Evolutionary conservation across 2,329 filamentous ascomycete species (phyloP), one percentile per base, ranked within the genome.

Genomic region (Cercospora beticola): DNA sequence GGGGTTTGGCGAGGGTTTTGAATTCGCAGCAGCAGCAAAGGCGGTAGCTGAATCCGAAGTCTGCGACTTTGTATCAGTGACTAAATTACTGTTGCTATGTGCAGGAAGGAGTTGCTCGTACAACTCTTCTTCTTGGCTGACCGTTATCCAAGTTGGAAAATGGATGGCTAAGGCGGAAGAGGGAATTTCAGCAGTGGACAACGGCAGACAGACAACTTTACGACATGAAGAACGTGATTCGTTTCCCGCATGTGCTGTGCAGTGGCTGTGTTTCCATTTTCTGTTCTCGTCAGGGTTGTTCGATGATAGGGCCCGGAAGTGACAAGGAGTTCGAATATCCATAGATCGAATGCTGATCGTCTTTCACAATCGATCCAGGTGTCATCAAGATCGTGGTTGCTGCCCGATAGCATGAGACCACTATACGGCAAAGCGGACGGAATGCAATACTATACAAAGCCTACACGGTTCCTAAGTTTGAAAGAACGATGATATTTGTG

Each of bases 1-100:
- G 91, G 76, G 91, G 90, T 75, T 79, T 94, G 72, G 88, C 89
- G 64, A 85, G 87, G 75, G 89, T 92, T 74, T 79, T 93, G 71
- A 77, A 79, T 70, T 68, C 71, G 23, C 69, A 71, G 67, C 69
- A 74, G 58, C 72, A 71, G 70, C 65, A 68, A 66, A 64, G 54
- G 63, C 56, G n/a, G 46, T 26, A 69, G 58, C 59, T 23, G 31
- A n/a, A 43, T 36, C n/a, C 59, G 12, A 23, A 8, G 43, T n/a
- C 3, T 26, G 23, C 6, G 18, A 36, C 62, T 33, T 30, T 28
- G 43, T 62, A 2, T 31, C 18, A 21, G 21, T 23, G 21, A 33
- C 36, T 33, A 2, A 40, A 14, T 40, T 7, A 40, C 30, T 60
- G 10, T 59, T 16, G 10, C 57, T 59, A 12, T 23, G 43, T 4